phyloP scores from a whole-genome alignment of 768 basidiomycete species.

The Amanita polypyramis region DNA sequence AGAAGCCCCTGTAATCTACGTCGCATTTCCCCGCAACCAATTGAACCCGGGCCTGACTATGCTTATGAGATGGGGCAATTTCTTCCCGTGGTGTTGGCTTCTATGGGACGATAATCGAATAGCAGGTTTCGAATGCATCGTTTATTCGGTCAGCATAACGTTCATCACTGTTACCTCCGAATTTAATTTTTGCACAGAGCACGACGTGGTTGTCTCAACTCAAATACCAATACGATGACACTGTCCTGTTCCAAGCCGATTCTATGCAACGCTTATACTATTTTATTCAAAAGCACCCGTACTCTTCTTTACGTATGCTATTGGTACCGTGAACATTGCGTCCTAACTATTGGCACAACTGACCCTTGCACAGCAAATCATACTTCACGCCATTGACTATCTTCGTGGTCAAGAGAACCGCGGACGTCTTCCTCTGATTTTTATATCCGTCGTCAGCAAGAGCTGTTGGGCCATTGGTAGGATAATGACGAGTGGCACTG shows the following conservation, averaged over 20 bases:
- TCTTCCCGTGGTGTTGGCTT: constrained; percentile 56
- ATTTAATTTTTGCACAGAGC: neutral
- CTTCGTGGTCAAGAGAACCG: constrained; percentile 3
- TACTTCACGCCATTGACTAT: constrained; percentile 14
- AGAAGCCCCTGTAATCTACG: neutral
- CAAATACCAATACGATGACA: neutral
- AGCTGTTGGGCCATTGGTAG: constrained; percentile 19
- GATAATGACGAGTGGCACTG: constrained; percentile 6
- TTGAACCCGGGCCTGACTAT: constrained; percentile 36
- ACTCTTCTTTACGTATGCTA: neutral
- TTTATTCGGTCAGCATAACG: neutral
- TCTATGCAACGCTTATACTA: neutral
- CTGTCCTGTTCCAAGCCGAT: neutral
- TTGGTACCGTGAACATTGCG: neutral
- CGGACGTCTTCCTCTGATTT: constrained; percentile 6
- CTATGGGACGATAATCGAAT: constrained; percentile 38
- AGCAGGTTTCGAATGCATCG: constrained; percentile 4
- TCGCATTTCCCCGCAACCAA: constrained; percentile 11
- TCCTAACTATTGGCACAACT: neutral
- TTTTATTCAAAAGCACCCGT: neutral
- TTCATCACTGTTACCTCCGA: neutral
- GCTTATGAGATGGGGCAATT: constrained; percentile 47
- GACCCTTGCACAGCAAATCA: constrained; percentile 15
- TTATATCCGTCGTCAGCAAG: constrained; percentile 18
- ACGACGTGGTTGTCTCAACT: constrained; percentile 1